Percentiles rank a stretch among this genome's conserved stretches.
phyloP scores from a whole-genome alignment of 2,329 filamentous ascomycete genomes.

The Colletotrichum magnum region DNA sequence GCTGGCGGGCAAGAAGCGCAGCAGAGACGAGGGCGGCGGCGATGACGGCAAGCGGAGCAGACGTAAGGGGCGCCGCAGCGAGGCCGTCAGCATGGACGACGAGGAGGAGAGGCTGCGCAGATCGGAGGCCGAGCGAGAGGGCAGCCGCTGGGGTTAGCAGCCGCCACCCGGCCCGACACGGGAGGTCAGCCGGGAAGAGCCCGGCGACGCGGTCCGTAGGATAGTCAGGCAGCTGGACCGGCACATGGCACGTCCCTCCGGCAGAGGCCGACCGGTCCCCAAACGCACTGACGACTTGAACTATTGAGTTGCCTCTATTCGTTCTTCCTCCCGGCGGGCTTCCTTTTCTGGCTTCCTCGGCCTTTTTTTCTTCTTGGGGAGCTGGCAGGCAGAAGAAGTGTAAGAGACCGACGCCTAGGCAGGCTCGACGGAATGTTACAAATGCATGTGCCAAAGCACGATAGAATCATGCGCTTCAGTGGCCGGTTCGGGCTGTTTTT shows the following conservation, averaged over 20 bases:
- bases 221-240: conserved; percentile 7
- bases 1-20: conserved; percentile 63
- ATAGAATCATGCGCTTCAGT: conserved; percentile 28
- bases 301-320: not conserved
- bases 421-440: not conserved
- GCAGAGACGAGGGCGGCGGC: conserved; percentile 58
- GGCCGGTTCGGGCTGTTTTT: conserved; percentile 15
- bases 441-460: not conserved
- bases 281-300: conserved; percentile 13
- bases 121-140: conserved; percentile 73
- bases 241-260: conserved; percentile 4
- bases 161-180: not conserved
- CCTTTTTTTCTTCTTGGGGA: not conserved
- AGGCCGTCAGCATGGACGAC: conserved; percentile 62
- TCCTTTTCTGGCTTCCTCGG: not conserved
- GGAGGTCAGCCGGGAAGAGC: not conserved
- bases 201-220: conserved; percentile 2
- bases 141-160: conserved; percentile 61
- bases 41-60: conserved; percentile 53
- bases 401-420: not conserved
- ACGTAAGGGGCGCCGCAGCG: conserved; percentile 64
- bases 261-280: not conserved
- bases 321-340: not conserved
- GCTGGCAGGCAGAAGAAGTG: not conserved
- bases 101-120: conserved; percentile 68